Evolutionary conservation across 208 protist species (phyloP), one percentile per base, ranked within the genome.

Genomic region (Crithidia sp.): DNA sequence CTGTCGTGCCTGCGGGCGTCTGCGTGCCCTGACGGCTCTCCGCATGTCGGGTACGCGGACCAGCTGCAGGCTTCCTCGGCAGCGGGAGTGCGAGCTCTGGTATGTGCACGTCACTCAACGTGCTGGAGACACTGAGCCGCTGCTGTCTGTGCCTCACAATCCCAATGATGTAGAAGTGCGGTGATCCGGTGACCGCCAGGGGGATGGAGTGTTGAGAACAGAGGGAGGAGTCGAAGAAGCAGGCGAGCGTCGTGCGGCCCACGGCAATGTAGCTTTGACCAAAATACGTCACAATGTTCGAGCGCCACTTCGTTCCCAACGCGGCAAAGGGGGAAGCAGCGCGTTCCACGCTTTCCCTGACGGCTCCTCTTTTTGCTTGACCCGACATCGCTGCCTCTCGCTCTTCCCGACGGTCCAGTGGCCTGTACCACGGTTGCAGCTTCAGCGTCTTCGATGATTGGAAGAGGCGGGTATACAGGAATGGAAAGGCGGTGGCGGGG

Each of bases 191-290:
- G 39, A 87, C 85, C 56, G 47, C 58, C n/a, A 93, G 64, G 8
- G 85, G 88, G 0, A 93, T 19, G 10, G 63, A 65, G 64, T 84
- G 79, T 36, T 19, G 62, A 8, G 60, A 50, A 37, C 80, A 85
- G 10, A 69, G 58, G 37, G 73, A 28, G 14, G 84, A 90, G 64
- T 93, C 88, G 36, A 90, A 67, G 14, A 87, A 16, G 14, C 71
- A 86, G 14, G 72, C 62, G 10, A 88, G 40, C 37, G 77, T 56
- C 10, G 79, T 85, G 37, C 73, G 50, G 0, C 65, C 64, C 13
- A 85, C 77, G 9, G 81, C 81, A 13, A 88, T 58, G 77, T 84
- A 93, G 0, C 5, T 19, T 9, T 43, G 5, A 4, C 85, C 83
- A 74, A 81, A 85, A 7, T 69, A 78, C 28, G 12, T 63, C 4